Evolutionary conservation across 805 yeast genomes (phyloP), one percentile per base, ranked within the genome.

Genomic region (Ogataea pini): DNA sequence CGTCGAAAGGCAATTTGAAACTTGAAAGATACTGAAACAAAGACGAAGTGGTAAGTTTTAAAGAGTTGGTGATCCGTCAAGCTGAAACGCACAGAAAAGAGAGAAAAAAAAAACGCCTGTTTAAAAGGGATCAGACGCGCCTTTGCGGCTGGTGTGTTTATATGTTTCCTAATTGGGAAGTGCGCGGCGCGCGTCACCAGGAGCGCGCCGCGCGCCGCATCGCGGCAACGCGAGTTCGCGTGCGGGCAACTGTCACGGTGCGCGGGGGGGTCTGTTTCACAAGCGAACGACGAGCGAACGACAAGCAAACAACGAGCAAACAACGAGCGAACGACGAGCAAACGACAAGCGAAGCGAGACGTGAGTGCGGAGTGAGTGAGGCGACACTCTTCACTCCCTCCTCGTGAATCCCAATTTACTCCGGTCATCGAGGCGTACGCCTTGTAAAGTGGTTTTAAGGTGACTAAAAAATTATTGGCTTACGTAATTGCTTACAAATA

Each of bases 301-400:
- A n/a, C n/a, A n/a, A n/a, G 27, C 27, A 9, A 24, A 24, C 27
- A 24, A 24, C n/a, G n/a, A n/a, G n/a, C n/a, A n/a, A n/a, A n/a
- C n/a, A 24, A 9, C 27, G 27, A 24, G 27, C 27, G 27, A 24
- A 24, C 20, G 42, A 39, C 32, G 20, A 13, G 31, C 31, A 7
- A 28, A 28, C 31, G 8, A 28, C 31, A 4, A 12, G 31, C 31
- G 32, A 27, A 24, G 32, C 22, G 32, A 37, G 41, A 4, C 27
- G 71, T 73, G 13, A 74, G 70, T 25, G 68, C 63, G 55, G 69
- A 70, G 52, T 22, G 25, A 22, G 25, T 6, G 25, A 22, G 25
- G 7, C 8, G 25, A 22, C 25, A 22, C 25, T n/a, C n/a, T n/a
- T n/a, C n/a, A n/a, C n/a, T n/a, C n/a, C n/a, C n/a, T n/a, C n/a